phyloP scores from a whole-genome alignment of 208 protist genomes.

The Crithidia expoeki region DNA sequence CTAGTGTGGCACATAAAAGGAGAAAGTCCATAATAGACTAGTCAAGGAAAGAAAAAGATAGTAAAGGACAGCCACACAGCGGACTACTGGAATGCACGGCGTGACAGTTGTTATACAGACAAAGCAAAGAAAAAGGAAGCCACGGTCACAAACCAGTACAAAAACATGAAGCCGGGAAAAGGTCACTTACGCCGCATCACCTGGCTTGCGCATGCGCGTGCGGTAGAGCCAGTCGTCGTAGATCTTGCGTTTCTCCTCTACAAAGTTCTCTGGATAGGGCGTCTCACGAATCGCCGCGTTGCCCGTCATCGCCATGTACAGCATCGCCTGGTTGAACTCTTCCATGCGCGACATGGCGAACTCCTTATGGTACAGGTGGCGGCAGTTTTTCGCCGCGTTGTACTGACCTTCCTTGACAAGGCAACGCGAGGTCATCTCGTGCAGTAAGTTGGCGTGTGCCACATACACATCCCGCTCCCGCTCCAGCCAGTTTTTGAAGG shows the following conservation, averaged over 20 bases:
- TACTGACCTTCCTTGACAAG: slow-evolving; percentile 84
- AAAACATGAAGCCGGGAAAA: no score
- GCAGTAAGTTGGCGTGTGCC: slow-evolving; percentile 72
- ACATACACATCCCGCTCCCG: slow-evolving; percentile 85
- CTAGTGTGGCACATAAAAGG: neutral
- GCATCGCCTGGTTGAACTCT: slow-evolving; percentile 78
- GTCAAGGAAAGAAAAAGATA: slow-evolving; percentile 2
- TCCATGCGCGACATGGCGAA: slow-evolving; percentile 88
- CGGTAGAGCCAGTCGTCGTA: slow-evolving; percentile 89
- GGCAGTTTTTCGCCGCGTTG: slow-evolving; percentile 90
- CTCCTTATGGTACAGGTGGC: slow-evolving; percentile 77
- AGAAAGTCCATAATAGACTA: neutral
- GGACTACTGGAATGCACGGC: neutral
- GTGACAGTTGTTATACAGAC: no score
- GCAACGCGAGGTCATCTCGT: slow-evolving; percentile 79
- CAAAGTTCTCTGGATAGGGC: slow-evolving; percentile 82
- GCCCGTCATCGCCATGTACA: slow-evolving; percentile 89
- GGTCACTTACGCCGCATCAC: slow-evolving; percentile 63
- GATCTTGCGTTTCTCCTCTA: slow-evolving; percentile 88
- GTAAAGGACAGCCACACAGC: neutral
- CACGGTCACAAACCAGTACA: no score
- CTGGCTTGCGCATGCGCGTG: slow-evolving; percentile 84
- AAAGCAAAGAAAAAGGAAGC: no score
- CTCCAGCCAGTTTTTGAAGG: slow-evolving; percentile 84
- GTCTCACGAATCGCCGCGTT: slow-evolving; percentile 87